phyloP scores from a whole-genome alignment of 768 basidiomycete genomes.

The Mycena chlorophos region DNA sequence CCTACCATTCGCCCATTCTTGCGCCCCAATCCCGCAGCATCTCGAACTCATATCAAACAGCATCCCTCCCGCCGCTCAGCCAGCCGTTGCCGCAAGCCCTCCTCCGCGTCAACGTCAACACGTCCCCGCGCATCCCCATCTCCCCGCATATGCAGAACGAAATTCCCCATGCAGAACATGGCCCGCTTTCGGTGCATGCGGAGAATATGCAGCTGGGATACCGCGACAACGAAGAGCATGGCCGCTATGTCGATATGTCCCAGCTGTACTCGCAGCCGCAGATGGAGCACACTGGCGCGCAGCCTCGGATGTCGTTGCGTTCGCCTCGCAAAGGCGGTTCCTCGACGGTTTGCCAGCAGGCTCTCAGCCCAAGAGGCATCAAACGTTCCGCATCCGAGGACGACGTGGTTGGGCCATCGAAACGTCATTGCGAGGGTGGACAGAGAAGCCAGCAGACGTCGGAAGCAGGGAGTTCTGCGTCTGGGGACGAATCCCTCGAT shows the following conservation, averaged over 20 bases:
- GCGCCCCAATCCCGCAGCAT: background rate
- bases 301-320: slow-evolving; percentile 1
- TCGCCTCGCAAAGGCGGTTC: background rate
- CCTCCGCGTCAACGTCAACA: slow-evolving; percentile 18
- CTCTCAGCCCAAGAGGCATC: background rate
- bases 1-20: slow-evolving; percentile 1
- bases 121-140: slow-evolving; percentile 10
- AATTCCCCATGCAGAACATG: background rate
- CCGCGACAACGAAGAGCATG: background rate
- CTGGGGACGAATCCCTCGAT: background rate
- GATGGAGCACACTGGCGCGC: background rate
- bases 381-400: background rate
- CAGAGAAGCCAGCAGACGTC: background rate
- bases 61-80: background rate
- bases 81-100: slow-evolving; percentile 9
- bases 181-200: background rate
- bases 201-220: slow-evolving; percentile 1
- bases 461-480: background rate
- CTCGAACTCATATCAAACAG: background rate
- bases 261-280: slow-evolving; percentile 8
- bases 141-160: background rate
- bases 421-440: background rate
- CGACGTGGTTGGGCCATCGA: background rate
- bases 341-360: background rate
- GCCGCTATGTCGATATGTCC: slow-evolving; percentile 16